These are phyloP conservation scores for Pseudogymnoascus sp. DNA, from an alignment of 2,329 filamentous ascomycete species.

Conservation along the genomic window DNA sequence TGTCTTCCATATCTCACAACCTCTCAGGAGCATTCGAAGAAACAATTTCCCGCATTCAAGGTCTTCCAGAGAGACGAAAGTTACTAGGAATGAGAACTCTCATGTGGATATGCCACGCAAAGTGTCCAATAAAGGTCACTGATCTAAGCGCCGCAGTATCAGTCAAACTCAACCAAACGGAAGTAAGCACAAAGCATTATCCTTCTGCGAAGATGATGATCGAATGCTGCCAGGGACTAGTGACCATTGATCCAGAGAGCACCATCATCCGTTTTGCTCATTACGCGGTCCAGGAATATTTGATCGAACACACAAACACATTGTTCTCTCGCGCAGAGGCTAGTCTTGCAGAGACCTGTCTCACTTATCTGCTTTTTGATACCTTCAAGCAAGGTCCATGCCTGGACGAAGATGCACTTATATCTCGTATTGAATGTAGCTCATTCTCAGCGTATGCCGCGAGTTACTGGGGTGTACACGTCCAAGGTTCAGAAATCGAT, in stretches of 20 bases:
- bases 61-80: constrained; percentile 18
- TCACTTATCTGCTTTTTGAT: not conserved
- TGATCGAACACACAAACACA: not conserved
- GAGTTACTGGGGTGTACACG: not conserved
- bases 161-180: constrained; percentile 16
- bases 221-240: not conserved
- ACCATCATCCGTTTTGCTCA: not conserved
- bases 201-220: not conserved
- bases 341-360: not conserved
- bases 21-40: constrained; percentile 23
- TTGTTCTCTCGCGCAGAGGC: not conserved
- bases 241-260: not conserved
- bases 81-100: constrained; percentile 22
- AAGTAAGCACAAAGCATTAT: not conserved
- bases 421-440: not conserved
- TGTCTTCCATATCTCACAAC: constrained; percentile 20
- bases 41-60: constrained; percentile 23
- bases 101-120: constrained; percentile 26
- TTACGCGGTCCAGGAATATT: not conserved
- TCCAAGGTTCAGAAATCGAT: not conserved
- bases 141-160: constrained; percentile 28
- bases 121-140: constrained; percentile 18
- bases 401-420: not conserved
- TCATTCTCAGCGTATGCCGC: not conserved
- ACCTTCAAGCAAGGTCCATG: not conserved